phyloP scores from a whole-genome alignment of 352 stramenopile species.

The Salisapilia sapeloensis region DNA sequence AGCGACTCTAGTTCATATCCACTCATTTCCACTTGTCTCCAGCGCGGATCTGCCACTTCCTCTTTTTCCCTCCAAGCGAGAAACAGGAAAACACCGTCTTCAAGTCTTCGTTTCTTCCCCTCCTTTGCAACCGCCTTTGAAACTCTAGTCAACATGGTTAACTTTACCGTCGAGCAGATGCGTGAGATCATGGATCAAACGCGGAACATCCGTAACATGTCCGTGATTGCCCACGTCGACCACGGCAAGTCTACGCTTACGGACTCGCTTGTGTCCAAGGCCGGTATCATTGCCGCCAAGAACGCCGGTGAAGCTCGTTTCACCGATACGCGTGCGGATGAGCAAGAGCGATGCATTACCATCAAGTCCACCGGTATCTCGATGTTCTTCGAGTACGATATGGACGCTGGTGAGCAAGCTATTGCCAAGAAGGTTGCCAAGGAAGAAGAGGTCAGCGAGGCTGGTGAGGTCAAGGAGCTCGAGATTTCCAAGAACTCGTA shows the following conservation, averaged over 20 bases:
- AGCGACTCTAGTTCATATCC: no score
- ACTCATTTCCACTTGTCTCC: no score
- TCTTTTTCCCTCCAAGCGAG: no score
- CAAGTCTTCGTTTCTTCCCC: no score
- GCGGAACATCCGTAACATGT: slow-evolving; percentile 99
- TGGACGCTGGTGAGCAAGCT: slow-evolving; percentile 84
- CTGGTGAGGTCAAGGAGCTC: slow-evolving; percentile 25
- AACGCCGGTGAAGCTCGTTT: slow-evolving; percentile 96
- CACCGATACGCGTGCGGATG: slow-evolving; percentile 99
- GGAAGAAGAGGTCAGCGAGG: slow-evolving; percentile 21
- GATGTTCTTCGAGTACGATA: slow-evolving; percentile 99
- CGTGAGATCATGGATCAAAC: slow-evolving; percentile 97
- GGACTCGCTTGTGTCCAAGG: slow-evolving; percentile 97
- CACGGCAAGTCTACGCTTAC: slow-evolving; percentile 99
- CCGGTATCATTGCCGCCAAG: slow-evolving; percentile 98
- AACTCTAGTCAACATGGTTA: no score
- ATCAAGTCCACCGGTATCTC: slow-evolving; percentile 99
- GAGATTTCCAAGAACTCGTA: slow-evolving; percentile 96
- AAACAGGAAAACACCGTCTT: no score
- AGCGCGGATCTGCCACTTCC: no score
- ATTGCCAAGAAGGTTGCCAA: slow-evolving; percentile 44
- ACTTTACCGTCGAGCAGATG: slow-evolving; percentile 99
- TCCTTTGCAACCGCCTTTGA: no score
- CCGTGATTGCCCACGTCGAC: slow-evolving; percentile 99
- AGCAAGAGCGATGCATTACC: slow-evolving; percentile 99